Evolutionary conservation across 202 grass and related monocot species (phyloP).

Genomic region (Bolboschoenoplectus hybrid): DNA sequence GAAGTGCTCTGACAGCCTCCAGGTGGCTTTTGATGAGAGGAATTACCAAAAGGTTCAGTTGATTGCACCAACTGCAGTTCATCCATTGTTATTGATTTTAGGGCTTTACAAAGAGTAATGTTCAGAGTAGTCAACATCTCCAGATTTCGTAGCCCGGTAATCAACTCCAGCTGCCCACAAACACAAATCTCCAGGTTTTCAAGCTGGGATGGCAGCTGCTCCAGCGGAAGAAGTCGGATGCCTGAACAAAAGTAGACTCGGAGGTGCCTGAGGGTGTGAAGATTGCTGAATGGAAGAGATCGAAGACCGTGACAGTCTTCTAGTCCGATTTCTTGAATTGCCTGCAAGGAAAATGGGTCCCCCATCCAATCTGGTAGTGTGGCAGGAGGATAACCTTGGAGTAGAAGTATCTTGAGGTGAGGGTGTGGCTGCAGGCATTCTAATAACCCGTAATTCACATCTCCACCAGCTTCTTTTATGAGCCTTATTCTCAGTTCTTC

Average conservation of each 20-base stretch:
- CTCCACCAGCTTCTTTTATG: not conserved
- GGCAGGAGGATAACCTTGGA: not conserved
- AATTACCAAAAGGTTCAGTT: not conserved
- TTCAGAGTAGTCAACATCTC: not conserved
- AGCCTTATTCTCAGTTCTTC: not conserved
- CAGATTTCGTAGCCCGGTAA: not conserved
- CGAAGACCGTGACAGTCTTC: not conserved
- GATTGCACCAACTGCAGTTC: not conserved
- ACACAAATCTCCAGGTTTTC: not conserved
- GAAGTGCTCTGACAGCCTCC: not conserved
- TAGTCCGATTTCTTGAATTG: conserved; percentile 28
- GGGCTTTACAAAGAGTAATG: not conserved
- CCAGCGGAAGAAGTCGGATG: not conserved
- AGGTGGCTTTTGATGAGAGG: not conserved
- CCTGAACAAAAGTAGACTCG: not conserved
- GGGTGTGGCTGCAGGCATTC: conserved; percentile 30
- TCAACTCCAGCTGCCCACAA: not conserved
- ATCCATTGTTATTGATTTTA: not conserved
- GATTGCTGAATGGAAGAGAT: not conserved
- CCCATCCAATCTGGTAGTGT: conserved; percentile 22
- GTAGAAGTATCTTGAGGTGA: conserved; percentile 5
- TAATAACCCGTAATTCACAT: not conserved
- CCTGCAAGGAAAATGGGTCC: conserved; percentile 16
- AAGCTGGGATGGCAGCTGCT: not conserved
- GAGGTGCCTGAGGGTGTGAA: not conserved